Evolutionary conservation across 2,329 filamentous ascomycete species (phyloP).

Genomic region (Verticillium albo-atrum): DNA sequence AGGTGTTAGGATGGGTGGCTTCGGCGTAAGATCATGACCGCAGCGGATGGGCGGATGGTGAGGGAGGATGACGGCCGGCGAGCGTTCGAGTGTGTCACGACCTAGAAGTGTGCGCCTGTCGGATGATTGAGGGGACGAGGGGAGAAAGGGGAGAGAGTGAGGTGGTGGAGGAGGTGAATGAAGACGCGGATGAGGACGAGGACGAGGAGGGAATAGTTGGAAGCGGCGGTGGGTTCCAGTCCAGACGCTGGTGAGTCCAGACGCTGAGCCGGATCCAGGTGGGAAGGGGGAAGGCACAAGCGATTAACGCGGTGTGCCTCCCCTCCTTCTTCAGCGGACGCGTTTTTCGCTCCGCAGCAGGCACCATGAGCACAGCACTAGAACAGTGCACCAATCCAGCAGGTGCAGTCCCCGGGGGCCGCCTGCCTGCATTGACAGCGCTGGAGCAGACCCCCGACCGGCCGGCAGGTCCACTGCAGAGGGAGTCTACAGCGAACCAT

Average conservation of each 20-base stretch:
- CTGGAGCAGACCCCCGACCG: not conserved
- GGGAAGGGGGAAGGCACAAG: not conserved
- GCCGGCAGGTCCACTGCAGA: not conserved
- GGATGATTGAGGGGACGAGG: not conserved
- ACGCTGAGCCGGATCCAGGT: conserved; percentile 1
- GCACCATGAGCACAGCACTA: no score
- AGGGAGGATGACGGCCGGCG: conserved; percentile 16
- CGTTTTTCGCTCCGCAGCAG: not conserved
- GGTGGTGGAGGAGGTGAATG: not conserved
- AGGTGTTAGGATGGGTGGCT: conserved; percentile 1
- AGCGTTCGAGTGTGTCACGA: not conserved
- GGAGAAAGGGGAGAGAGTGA: conserved; percentile 1
- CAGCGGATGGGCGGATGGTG: not conserved
- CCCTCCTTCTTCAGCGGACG: not conserved
- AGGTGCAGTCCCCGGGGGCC: not conserved
- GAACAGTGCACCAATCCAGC: not conserved
- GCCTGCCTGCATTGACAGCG: not conserved
- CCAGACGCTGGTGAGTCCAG: not conserved
- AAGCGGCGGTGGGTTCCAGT: not conserved
- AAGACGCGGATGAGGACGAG: conserved; percentile 2
- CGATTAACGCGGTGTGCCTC: not conserved
- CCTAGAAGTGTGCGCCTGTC: not conserved
- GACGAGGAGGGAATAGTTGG: conserved; percentile 4
- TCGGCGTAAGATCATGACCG: not conserved
- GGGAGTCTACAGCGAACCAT: not conserved